These are phyloP conservation scores for Penicillium goetzii DNA, from an alignment of 495 filamentous ascomycete species.

Conservation along the genomic window DNA sequence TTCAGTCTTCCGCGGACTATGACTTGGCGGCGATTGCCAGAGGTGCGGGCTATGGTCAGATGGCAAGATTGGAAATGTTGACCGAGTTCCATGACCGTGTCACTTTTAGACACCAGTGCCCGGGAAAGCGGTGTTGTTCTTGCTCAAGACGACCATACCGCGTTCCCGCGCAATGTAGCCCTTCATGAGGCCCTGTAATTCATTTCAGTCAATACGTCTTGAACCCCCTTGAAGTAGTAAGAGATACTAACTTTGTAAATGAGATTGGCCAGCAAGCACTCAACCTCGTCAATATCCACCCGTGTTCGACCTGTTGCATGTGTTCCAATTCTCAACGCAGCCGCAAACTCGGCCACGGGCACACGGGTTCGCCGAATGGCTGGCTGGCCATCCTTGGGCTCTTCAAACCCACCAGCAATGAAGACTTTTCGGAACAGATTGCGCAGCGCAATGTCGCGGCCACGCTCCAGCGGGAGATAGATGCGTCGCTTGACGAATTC, in stretches of 20 bases:
- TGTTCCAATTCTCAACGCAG: slow-evolving; percentile 59
- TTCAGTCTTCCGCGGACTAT: not conserved
- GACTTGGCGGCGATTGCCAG: not conserved
- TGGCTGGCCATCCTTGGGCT: slow-evolving; percentile 65
- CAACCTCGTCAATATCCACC: slow-evolving; percentile 89
- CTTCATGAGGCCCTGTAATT: slow-evolving; percentile 82
- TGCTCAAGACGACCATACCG: slow-evolving; percentile 87
- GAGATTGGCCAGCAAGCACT: slow-evolving; percentile 90
- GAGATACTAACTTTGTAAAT: slow-evolving; percentile 82
- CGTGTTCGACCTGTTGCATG: slow-evolving; percentile 60
- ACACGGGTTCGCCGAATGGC: slow-evolving; percentile 74
- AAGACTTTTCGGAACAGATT: slow-evolving; percentile 92
- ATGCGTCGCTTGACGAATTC: slow-evolving; percentile 95
- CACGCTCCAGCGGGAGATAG: slow-evolving; percentile 90
- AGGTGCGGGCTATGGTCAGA: not conserved
- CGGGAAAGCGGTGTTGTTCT: slow-evolving; percentile 81
- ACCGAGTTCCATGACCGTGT: not conserved
- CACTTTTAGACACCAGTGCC: slow-evolving; percentile 79
- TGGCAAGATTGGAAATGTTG: slow-evolving; percentile 7
- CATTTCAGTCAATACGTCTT: not conserved
- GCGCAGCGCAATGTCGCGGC: slow-evolving; percentile 84
- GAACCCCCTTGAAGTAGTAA: too few relatives aligned
- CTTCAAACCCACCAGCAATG: slow-evolving; percentile 76
- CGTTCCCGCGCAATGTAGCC: slow-evolving; percentile 93
- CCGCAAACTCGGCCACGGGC: slow-evolving; percentile 76